A percentile compares a stretch with the other conserved stretches of the same genome.
These are phyloP conservation scores for Fusarium udum DNA, from an alignment of 2,329 filamentous ascomycete species.

Conservation along the genomic window DNA sequence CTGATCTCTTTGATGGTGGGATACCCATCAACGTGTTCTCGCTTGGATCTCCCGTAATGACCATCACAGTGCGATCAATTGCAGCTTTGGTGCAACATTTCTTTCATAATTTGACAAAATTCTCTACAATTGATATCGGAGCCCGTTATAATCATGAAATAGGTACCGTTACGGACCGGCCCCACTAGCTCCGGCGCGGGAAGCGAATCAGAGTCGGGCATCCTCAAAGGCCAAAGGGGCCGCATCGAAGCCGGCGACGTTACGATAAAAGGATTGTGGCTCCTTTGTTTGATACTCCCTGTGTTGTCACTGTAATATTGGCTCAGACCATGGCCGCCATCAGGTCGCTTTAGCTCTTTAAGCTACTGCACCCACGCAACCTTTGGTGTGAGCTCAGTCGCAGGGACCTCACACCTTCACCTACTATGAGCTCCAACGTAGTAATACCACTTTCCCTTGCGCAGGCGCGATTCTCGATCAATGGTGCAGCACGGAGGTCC, in stretches of 20 bases:
- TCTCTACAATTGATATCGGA: background rate
- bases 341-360: slow-evolving; percentile 27
- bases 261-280: slow-evolving; percentile 14
- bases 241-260: slow-evolving; percentile 9
- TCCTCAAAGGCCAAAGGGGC: background rate
- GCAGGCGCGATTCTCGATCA: slow-evolving; percentile 18
- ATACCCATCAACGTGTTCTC: background rate
- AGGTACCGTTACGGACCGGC: slow-evolving; percentile 14
- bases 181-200: slow-evolving; percentile 24
- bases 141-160: background rate
- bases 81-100: background rate
- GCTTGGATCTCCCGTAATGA: background rate
- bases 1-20: slow-evolving; percentile 1
- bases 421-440: slow-evolving; percentile 6
- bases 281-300: slow-evolving; percentile 8
- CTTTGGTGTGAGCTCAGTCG: slow-evolving; percentile 1
- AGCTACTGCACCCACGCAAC: slow-evolving; percentile 24
- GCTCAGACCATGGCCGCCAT: slow-evolving; percentile 20
- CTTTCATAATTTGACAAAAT: background rate
- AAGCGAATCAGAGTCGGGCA: slow-evolving; percentile 9
- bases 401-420: slow-evolving; percentile 8
- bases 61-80: background rate
- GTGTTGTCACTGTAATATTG: slow-evolving; percentile 28
- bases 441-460: slow-evolving; percentile 16
- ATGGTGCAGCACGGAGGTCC: background rate